These are phyloP conservation scores for Rutstroemia sp. DNA, from an alignment of 2,329 filamentous ascomycete species.

Conservation along the genomic window DNA sequence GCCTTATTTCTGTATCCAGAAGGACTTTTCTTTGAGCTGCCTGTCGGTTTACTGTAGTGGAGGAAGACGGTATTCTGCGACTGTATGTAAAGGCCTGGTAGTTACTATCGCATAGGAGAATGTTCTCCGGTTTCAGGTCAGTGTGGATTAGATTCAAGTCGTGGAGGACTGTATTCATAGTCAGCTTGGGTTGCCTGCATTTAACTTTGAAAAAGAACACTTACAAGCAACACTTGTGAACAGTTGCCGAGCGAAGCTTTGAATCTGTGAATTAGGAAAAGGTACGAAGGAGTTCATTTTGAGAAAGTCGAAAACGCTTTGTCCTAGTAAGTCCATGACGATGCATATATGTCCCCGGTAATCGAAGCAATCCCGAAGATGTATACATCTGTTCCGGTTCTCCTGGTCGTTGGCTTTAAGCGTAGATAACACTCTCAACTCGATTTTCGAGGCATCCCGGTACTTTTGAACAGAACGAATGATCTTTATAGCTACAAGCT, in stretches of 20 bases:
- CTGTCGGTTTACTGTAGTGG: constrained; percentile 49
- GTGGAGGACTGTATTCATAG: constrained; percentile 63
- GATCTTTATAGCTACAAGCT: constrained; percentile 89
- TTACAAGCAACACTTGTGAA: constrained; percentile 97
- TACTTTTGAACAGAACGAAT: constrained; percentile 98
- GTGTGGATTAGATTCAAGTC: constrained; percentile 97
- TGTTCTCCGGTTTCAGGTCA: constrained; percentile 64
- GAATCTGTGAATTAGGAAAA: constrained; percentile 97
- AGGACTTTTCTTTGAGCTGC: constrained; percentile 58
- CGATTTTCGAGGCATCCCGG: constrained; percentile 89
- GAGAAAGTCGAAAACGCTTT: constrained; percentile 97
- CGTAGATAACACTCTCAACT: constrained; percentile 86
- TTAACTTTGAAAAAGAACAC: constrained; percentile 32
- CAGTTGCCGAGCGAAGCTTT: constrained; percentile 89
- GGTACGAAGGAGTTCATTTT: constrained; percentile 94
- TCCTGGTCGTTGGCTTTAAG: constrained; percentile 83
- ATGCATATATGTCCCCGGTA: constrained; percentile 95
- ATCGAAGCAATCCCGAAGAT: constrained; percentile 93
- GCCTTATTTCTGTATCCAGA: constrained; percentile 59
- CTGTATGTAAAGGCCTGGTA: constrained; percentile 68
- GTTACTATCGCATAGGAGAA: constrained; percentile 55
- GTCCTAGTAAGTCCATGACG: constrained; percentile 70
- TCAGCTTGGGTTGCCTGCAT: constrained; percentile 1
- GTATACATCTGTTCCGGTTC: constrained; percentile 95
- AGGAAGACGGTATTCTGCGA: constrained; percentile 61